Base-by-base conservation (phyloP, 495 filamentous ascomycete species). In the Pyronema domesticum region DNA sequence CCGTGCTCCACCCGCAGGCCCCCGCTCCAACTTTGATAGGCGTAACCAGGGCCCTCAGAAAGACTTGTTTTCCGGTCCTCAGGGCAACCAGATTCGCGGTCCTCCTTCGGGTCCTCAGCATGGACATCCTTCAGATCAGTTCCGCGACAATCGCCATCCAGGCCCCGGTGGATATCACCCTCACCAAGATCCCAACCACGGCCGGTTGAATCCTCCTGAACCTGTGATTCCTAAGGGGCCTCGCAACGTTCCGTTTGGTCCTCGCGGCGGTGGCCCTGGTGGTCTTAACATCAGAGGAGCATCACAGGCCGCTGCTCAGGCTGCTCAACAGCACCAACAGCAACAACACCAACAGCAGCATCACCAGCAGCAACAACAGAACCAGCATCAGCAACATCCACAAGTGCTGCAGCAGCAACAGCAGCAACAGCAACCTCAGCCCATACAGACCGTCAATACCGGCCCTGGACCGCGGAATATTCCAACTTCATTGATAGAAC, bases 241-340 rank as follows among this genome's bases (percentile, higher is more conserved):
- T 14, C 62, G 72, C 13, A 79, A 80, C 44, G 76, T 80, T 44
- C 85, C 86, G 0, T 81, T 79, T 19, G 87, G 85, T 0, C 87
- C 86, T 1, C 73, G 83, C 42, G 74, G 75, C 14, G 46, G 46
- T 36, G 33, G 19, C 11, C 11, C 75, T 14, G 46, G 46, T 14
- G 33, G 13, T 15, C 11, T 36, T 3, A 47, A 46, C 13, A 36
- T 55, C 37, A 39, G 52, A 35, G 43, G 39, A 4, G 37, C 42
- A 37, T 34, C 39, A 14, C 52, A 33, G 17, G 42, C 39, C 14
- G 50, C 11, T 42, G 34, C 18, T 13, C 47, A 34, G 17, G 50
- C 11, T 42, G 34, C 18, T 13, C 47, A 34, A 36, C 50, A 53
- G 50, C 48, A 51, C n/a, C 23, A 37, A 33, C 19, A 9, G 30